A percentile compares a stretch with the other conserved stretches of the same genome.
These are phyloP conservation scores for Tolypocladium tropicale DNA, from an alignment of 2,329 filamentous ascomycete genomes.

Conservation along the genomic window DNA sequence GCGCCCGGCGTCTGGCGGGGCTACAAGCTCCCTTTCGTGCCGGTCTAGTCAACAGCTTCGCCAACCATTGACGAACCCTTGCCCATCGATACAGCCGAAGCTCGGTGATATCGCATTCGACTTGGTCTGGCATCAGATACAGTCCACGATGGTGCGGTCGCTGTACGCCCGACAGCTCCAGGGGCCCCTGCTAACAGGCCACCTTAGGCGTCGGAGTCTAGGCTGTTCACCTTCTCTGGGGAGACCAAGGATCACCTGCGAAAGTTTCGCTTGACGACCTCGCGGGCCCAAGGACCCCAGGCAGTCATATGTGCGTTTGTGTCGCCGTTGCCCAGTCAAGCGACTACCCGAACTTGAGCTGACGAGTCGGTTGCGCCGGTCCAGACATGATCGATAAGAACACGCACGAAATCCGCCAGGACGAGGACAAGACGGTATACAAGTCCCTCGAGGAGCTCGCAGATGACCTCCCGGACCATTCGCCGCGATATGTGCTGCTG, in stretches of 20 bases:
- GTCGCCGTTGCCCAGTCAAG: background rate
- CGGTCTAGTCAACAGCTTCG: background rate
- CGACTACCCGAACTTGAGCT: background rate
- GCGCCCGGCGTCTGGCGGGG: background rate
- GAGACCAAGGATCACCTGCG: constrained; percentile 83
- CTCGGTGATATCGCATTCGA: background rate
- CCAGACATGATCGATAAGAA: constrained; percentile 84
- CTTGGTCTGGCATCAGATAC: background rate
- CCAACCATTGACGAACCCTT: background rate
- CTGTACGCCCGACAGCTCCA: background rate
- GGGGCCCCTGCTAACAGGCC: constrained; percentile 6
- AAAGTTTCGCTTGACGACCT: constrained; percentile 90
- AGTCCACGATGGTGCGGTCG: background rate
- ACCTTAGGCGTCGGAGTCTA: constrained; percentile 58
- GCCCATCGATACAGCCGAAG: background rate
- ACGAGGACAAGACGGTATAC: constrained; percentile 68
- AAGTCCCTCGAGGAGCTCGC: constrained; percentile 68
- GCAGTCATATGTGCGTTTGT: constrained; percentile 72
- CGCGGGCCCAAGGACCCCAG: constrained; percentile 74
- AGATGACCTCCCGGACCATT: constrained; percentile 87
- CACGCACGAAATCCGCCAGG: constrained; percentile 79
- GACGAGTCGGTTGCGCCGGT: constrained; percentile 3
- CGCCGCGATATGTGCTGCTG: constrained; percentile 79
- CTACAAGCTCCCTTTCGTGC: background rate
- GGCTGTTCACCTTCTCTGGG: constrained; percentile 85